Base-by-base conservation (phyloP, 257 asterid species). In the Solanum clarkiae region DNA sequence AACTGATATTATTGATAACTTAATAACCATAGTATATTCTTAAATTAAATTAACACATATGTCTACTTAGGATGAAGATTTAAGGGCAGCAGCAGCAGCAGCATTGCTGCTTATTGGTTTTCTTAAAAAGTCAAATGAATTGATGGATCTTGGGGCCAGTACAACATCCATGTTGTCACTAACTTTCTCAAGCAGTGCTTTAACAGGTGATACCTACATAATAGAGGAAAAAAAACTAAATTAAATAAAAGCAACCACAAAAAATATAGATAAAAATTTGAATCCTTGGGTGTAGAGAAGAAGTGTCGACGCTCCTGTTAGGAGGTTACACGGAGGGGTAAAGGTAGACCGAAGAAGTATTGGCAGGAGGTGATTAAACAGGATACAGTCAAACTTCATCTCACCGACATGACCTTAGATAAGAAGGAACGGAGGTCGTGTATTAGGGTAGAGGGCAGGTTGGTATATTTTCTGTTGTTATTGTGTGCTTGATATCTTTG, bases 201-300 rank as follows among this genome's bases (percentile, higher is more conserved):
- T 87, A 60, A 85, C 66, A 9, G 98, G 98, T n/a, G 87, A 83
- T 66, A 94, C 95, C 98, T 94, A 94, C 94, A 90, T 40, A 82
- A 51, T 20, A 83, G 13, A 3, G 65, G 51, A 40, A 20, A 4
- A 29, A 77, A 24, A 13, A 6, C 26, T n/a, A 47, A 6, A 80
- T 54, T 24, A 13, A 51, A 20, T 17, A 51, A 44, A 40, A 80
- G 17, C 12, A 84, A 45, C 45, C 32, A n/a, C 9, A 32, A 56
- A 69, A 53, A 29, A 29, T n/a, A 68, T 42, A 15, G 40, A 18
- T n/a, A 22, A 26, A 4, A 85, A 7, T 4, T 29, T 12, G 17
- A 66, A 4, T 47, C 44, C 18, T 71, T 6, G 55, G 36, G 36
- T 32, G 36, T 3, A 32, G 4, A 3, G 4, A 32, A 32, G 4